Evolutionary conservation across 371 early-diverging fungal genomes (phyloP).

Genomic region (Basidiobolus meristosporus): DNA sequence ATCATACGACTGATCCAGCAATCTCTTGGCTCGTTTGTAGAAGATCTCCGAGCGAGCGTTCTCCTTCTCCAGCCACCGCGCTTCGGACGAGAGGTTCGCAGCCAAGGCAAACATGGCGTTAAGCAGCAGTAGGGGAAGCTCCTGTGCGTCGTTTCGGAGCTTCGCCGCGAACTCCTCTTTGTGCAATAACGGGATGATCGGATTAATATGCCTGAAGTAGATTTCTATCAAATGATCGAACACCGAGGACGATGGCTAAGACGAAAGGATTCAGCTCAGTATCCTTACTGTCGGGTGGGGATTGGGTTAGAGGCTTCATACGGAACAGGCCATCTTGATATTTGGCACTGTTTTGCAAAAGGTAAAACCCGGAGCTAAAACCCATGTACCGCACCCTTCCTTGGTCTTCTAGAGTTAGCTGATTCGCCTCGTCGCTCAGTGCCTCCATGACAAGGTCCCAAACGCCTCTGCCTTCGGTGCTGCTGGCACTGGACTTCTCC

Average conservation of each 20-base stretch:
- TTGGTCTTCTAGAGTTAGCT: conserved; percentile 12
- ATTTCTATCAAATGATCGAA: too few species aligned
- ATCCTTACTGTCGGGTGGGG: too few species aligned
- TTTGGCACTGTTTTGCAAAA: too few species aligned
- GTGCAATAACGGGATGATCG: conserved; percentile 43
- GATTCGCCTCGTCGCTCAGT: too few species aligned
- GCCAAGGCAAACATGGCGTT: conserved; percentile 53
- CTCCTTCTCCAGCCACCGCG: not conserved
- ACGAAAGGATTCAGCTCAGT: too few species aligned
- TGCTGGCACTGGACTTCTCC: too few species aligned
- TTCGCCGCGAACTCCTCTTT: conserved; percentile 32
- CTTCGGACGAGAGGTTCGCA: conserved; percentile 8
- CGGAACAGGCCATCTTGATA: too few species aligned
- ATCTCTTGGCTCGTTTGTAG: not conserved
- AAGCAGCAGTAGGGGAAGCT: conserved; percentile 20
- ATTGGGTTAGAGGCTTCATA: too few species aligned
- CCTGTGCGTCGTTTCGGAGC: conserved; percentile 5
- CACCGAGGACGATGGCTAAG: too few species aligned
- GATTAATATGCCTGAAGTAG: conserved; percentile 48
- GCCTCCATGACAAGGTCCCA: too few species aligned
- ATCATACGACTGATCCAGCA: not conserved
- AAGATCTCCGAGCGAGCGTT: not conserved
- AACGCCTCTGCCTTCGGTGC: too few species aligned
- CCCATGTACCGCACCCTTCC: conserved; percentile 16
- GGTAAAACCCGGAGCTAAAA: conserved; percentile 16